Percentiles rank a stretch among this genome's conserved stretches.
Conservation (phyloP, 768 basidiomycete genomes). For the Suillus ampliporus region DNA sequence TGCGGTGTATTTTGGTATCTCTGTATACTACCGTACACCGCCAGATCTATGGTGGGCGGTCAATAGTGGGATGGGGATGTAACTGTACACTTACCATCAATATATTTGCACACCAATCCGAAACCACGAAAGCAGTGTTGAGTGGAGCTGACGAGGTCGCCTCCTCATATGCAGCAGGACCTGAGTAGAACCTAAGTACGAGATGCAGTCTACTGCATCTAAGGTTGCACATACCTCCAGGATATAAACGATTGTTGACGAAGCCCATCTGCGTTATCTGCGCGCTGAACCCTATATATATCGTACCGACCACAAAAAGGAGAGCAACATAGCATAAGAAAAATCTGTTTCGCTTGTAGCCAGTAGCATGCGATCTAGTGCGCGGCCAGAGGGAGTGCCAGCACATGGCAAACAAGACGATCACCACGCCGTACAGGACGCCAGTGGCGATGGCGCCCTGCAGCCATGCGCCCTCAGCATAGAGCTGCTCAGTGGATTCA, state of each 20-base stretch:
- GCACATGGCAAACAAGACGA: constrained; percentile 34
- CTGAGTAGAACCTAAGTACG: constrained; percentile 11
- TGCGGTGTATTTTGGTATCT: constrained; percentile 27
- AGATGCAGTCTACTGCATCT: too few relatives aligned
- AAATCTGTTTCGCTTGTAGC: constrained; percentile 27
- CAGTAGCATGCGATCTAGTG: constrained; percentile 18
- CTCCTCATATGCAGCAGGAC: constrained; percentile 31
- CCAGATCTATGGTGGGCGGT: constrained; percentile 32
- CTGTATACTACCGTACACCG: constrained; percentile 38
- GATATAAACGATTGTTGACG: constrained; percentile 37
- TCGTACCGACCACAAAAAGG: constrained; percentile 34
- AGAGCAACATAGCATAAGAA: constrained; percentile 36
- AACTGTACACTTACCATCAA: constrained; percentile 30
- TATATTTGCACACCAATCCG: constrained; percentile 37
- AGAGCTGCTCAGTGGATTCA: constrained; percentile 22
- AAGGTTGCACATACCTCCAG: constrained; percentile 29
- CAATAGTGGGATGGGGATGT: not conserved
- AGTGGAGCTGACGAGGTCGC: constrained; percentile 30
- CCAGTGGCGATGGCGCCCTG: constrained; percentile 35
- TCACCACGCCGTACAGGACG: constrained; percentile 33
- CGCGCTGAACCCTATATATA: constrained; percentile 30
- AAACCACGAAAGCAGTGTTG: constrained; percentile 34
- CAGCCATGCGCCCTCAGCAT: constrained; percentile 34
- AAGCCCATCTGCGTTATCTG: constrained; percentile 36
- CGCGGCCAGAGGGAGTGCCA: constrained; percentile 32